These are phyloP conservation scores for Sordariomycetes sp. DNA, from an alignment of 2,329 filamentous ascomycete species.

Conservation along the genomic window DNA sequence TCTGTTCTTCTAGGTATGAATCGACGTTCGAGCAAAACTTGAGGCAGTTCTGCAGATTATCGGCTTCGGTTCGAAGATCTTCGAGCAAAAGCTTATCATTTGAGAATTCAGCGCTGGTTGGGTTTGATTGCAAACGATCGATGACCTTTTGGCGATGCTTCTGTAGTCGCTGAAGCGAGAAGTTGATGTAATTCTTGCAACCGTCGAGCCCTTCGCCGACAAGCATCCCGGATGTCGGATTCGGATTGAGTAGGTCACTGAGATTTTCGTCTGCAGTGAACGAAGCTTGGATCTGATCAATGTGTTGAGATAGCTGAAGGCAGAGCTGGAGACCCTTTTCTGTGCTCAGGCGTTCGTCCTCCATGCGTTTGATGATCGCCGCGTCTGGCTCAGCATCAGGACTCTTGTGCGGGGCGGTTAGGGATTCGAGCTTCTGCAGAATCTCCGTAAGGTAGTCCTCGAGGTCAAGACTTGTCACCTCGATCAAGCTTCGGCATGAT, in stretches of 20 bases:
- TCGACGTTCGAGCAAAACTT: background rate
- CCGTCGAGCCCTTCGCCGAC: background rate
- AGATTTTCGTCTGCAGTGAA: background rate
- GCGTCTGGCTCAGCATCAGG: slow-evolving; percentile 2
- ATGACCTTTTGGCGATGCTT: background rate
- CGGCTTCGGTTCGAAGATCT: background rate
- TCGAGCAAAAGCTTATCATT: background rate
- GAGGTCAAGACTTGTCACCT: slow-evolving; percentile 7
- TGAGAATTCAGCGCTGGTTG: background rate
- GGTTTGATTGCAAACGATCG: background rate
- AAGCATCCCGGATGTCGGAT: background rate
- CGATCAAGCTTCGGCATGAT: slow-evolving; percentile 6
- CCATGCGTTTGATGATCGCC: slow-evolving; percentile 6
- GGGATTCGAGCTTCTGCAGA: slow-evolving; percentile 7
- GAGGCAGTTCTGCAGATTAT: background rate
- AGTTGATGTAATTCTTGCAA: background rate
- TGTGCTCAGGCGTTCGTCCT: slow-evolving; percentile 10
- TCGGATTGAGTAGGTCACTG: background rate
- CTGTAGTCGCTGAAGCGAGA: background rate
- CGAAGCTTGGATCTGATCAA: slow-evolving; percentile 8
- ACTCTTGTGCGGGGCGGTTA: background rate
- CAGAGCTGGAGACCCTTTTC: slow-evolving; percentile 12
- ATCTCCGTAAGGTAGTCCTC: slow-evolving; percentile 9
- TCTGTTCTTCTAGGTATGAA: slow-evolving; percentile 4
- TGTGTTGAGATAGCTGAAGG: slow-evolving; percentile 11